Conservation (phyloP, 1,284 basidiomycete species). For the Apiotrichum laibachii region DNA sequence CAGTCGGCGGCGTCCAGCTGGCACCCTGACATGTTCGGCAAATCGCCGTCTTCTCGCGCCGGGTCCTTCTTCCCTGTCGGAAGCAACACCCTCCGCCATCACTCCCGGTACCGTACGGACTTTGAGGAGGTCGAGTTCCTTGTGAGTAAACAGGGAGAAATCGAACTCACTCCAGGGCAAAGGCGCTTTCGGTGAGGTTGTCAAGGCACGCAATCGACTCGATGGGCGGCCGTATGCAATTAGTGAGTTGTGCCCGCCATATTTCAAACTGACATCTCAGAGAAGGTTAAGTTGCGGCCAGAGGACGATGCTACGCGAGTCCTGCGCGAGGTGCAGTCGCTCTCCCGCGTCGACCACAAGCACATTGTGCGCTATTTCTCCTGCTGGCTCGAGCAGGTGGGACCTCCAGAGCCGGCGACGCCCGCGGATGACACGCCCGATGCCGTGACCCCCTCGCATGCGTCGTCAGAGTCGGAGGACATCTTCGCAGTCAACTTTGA, state of each 20-base stretch:
- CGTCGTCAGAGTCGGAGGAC: conserved; percentile 30
- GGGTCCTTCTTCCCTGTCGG: conserved; percentile 29
- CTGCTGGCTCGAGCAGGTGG: conserved; percentile 49
- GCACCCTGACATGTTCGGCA: conserved; percentile 28
- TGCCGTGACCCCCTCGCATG: conserved; percentile 5
- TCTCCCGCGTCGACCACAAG: conserved; percentile 81
- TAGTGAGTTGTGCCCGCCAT: conserved; percentile 36
- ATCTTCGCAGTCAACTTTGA: conserved; percentile 47
- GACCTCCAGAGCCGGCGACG: conserved; percentile 22
- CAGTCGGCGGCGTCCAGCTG: conserved; percentile 10
- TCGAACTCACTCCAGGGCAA: conserved; percentile 62
- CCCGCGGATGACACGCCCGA: neutral
- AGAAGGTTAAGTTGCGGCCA: conserved; percentile 81
- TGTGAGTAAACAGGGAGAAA: conserved; percentile 22
- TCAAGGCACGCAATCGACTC: conserved; percentile 82
- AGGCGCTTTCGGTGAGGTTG: conserved; percentile 89
- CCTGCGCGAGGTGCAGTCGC: conserved; percentile 84
- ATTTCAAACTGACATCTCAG: conserved; percentile 51
- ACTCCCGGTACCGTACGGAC: conserved; percentile 48
- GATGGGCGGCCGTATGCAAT: conserved; percentile 53
- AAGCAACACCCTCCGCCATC: conserved; percentile 20
- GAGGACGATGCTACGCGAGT: conserved; percentile 80
- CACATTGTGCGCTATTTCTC: conserved; percentile 78
- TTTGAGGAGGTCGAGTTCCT: conserved; percentile 53
- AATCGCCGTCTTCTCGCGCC: conserved; percentile 28